A percentile compares a stretch with the other conserved stretches of the same genome.
These are phyloP conservation scores for Cladosporium sp. DNA, from an alignment of 2,329 filamentous ascomycete species.

Conservation along the genomic window DNA sequence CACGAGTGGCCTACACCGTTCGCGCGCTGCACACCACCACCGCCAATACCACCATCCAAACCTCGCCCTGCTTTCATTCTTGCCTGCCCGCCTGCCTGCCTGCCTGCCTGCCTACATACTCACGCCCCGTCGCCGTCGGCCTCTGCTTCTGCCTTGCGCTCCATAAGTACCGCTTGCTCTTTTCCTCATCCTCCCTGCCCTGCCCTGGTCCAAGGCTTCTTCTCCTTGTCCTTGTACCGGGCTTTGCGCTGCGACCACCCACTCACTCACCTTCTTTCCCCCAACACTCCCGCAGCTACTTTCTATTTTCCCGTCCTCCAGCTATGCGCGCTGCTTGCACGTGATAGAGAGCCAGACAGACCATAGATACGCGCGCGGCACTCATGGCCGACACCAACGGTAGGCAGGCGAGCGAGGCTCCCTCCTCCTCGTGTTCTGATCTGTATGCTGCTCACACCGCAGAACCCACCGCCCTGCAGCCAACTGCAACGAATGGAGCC, in stretches of 20 bases:
- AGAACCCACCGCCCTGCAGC: not conserved
- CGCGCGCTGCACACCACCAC: not conserved
- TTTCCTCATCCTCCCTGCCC: constrained; percentile 10
- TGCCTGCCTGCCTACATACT: not conserved
- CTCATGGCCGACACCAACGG: constrained; percentile 19
- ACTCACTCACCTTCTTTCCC: not conserved
- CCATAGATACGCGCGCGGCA: constrained; percentile 6
- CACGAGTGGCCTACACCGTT: constrained; percentile 1
- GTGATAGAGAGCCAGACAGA: constrained; percentile 4
- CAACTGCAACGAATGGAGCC: not conserved
- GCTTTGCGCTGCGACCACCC: not conserved
- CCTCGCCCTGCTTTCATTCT: not conserved
- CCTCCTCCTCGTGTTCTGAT: constrained; percentile 25
- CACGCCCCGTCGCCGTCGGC: not conserved
- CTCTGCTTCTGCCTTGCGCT: constrained; percentile 15
- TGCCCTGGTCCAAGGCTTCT: constrained; percentile 1
- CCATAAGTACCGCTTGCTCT: constrained; percentile 20
- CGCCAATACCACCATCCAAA: not conserved
- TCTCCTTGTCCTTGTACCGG: not conserved
- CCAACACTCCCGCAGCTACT: not conserved
- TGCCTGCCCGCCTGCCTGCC: not conserved
- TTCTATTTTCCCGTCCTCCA: not conserved
- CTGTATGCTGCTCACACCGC: constrained; percentile 21
- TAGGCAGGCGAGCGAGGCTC: constrained; percentile 25
- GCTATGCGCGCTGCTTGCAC: constrained; percentile 8